Evolutionary conservation across 495 filamentous ascomycete species (phyloP).

Genomic region (Trichoderma reesei): DNA sequence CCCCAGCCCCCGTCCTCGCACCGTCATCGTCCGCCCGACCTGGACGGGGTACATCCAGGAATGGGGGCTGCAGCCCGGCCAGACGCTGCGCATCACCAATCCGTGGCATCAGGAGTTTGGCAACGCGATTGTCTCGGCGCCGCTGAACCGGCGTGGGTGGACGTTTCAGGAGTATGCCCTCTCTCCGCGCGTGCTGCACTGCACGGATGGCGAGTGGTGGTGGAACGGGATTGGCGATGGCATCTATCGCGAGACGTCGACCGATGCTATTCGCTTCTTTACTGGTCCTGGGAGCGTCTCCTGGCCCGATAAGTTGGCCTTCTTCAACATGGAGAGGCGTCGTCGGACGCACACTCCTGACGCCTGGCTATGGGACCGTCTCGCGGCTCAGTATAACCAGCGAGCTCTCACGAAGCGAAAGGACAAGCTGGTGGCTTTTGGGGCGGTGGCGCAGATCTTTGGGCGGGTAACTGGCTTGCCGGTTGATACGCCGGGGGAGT

Average conservation of each 20-base stretch:
- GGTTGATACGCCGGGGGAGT: not conserved
- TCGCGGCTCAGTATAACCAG: not conserved
- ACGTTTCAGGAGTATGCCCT: conserved; percentile 21
- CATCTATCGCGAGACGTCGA: not conserved
- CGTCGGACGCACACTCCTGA: not conserved
- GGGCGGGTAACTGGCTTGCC: not conserved
- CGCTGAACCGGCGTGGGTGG: conserved; percentile 21
- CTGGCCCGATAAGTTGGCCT: not conserved
- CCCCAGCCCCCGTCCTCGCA: not conserved
- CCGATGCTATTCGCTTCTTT: not conserved
- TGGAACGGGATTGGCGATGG: not conserved
- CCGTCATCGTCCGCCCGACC: not conserved
- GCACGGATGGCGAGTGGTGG: conserved; percentile 22
- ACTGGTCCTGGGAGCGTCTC: not conserved
- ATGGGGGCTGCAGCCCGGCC: conserved; percentile 1
- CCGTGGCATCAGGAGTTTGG: not conserved
- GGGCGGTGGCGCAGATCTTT: not conserved
- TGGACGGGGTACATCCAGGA: not conserved
- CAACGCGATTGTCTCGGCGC: not conserved
- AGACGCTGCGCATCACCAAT: not conserved
- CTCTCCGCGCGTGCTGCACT: conserved; percentile 18
- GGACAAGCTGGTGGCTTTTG: conserved; percentile 4
- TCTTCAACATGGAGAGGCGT: not conserved
- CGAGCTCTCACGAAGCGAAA: not conserved
- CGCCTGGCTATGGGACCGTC: not conserved